phyloP scores from a whole-genome alignment of 2,329 filamentous ascomycete genomes.

The Claviceps humidiphila region DNA sequence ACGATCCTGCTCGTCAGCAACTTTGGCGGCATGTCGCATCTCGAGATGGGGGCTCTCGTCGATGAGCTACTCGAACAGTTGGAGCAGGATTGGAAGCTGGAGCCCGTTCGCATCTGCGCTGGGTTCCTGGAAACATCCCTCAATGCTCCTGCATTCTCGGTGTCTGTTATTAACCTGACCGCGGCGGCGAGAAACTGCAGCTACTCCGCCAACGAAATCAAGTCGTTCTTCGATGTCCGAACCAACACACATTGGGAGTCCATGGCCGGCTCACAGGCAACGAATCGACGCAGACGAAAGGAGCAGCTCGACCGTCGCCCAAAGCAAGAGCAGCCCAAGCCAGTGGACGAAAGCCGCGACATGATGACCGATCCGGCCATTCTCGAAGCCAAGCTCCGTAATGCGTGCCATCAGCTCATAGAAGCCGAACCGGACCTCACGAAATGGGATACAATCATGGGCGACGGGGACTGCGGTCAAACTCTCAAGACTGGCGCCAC shows the following conservation, averaged over 20 bases:
- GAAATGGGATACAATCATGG: slow-evolving; percentile 49
- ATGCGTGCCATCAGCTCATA: slow-evolving; percentile 38
- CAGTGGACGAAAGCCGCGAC: slow-evolving; percentile 26
- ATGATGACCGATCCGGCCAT: slow-evolving; percentile 36
- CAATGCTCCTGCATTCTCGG: slow-evolving; percentile 57
- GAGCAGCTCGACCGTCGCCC: slow-evolving; percentile 29
- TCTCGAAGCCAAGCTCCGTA: slow-evolving; percentile 42
- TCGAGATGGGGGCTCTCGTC: slow-evolving; percentile 41
- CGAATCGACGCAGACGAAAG: slow-evolving; percentile 20
- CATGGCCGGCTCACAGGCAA: slow-evolving; percentile 31
- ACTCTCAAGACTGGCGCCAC: slow-evolving; percentile 41
- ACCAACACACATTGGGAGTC: slow-evolving; percentile 46
- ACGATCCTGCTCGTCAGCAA: slow-evolving; percentile 43
- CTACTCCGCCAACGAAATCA: slow-evolving; percentile 39
- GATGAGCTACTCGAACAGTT: slow-evolving; percentile 41
- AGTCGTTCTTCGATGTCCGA: slow-evolving; percentile 49
- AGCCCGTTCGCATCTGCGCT: slow-evolving; percentile 40
- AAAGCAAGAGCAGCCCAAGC: slow-evolving; percentile 18
- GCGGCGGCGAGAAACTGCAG: slow-evolving; percentile 29
- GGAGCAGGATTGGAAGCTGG: slow-evolving; percentile 30
- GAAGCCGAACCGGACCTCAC: slow-evolving; percentile 49
- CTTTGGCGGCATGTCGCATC: slow-evolving; percentile 43
- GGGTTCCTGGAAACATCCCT: slow-evolving; percentile 60
- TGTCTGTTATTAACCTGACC: slow-evolving; percentile 50
- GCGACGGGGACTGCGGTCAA: slow-evolving; percentile 55